These are phyloP conservation scores for Yamadazyma dendronema DNA, from an alignment of 1,139 yeast genomes.

Conservation along the genomic window DNA sequence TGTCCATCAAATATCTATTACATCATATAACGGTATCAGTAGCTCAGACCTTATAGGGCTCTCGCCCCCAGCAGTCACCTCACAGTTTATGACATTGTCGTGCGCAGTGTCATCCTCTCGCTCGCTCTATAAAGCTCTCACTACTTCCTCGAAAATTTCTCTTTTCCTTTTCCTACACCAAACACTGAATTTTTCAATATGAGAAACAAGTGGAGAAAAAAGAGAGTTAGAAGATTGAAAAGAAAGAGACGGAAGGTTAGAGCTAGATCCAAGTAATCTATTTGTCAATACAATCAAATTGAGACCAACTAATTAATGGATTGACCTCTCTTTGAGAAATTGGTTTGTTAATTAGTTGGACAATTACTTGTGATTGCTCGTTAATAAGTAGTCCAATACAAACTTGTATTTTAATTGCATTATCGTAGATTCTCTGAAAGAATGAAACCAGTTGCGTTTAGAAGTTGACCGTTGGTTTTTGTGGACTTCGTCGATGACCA, in stretches of 20 bases:
- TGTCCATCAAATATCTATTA: background rate
- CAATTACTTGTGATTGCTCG: conserved; percentile 4
- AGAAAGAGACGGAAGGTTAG: conserved; percentile 99
- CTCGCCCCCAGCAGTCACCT: background rate
- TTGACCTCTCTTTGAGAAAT: background rate
- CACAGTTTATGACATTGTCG: conserved; percentile 2
- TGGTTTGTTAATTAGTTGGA: background rate
- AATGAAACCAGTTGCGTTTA: no score
- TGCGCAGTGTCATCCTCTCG: background rate
- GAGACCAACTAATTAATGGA: background rate
- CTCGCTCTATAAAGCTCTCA: conserved; percentile 4
- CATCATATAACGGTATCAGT: background rate
- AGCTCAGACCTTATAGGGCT: background rate
- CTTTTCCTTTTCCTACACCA: conserved; percentile 9
- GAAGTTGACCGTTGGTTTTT: no score
- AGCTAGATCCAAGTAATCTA: conserved; percentile 96
- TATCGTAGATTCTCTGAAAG: conserved; percentile 1
- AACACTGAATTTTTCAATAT: conserved; percentile 36
- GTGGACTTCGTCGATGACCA: no score
- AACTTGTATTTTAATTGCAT: conserved; percentile 7
- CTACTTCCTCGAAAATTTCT: conserved; percentile 6
- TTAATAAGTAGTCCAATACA: conserved; percentile 9
- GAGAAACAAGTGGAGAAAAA: conserved; percentile 98
- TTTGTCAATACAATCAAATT: conserved; percentile 22
- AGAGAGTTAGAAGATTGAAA: conserved; percentile 99